Conservation (phyloP, 768 basidiomycete genomes). For the Leccinum longicurvipes region DNA sequence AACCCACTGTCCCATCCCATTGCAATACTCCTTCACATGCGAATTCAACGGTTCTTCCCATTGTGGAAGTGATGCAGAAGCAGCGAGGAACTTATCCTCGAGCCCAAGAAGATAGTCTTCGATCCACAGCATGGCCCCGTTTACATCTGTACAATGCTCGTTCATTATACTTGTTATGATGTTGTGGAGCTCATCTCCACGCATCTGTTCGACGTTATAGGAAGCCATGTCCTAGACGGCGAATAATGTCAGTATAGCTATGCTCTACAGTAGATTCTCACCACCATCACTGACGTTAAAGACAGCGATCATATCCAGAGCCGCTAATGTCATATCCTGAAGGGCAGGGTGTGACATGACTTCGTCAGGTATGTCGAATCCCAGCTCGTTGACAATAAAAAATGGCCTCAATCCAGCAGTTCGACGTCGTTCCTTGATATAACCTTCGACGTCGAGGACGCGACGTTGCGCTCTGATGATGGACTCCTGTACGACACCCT, state of each 20-base stretch:
- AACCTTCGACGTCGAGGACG: not conserved
- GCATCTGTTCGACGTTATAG: not conserved
- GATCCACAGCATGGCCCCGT: not conserved
- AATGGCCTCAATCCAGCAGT: not conserved
- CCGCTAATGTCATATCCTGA: not conserved
- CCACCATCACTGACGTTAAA: not conserved
- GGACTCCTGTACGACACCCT: not conserved
- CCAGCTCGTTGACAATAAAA: not conserved
- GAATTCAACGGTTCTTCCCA: not conserved
- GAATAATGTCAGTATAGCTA: not conserved
- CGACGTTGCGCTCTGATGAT: not conserved
- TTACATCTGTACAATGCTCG: not conserved
- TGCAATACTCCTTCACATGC: not conserved
- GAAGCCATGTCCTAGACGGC: not conserved
- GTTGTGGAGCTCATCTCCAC: not conserved
- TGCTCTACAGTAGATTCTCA: not conserved
- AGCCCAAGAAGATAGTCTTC: not conserved
- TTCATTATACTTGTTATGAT: not conserved
- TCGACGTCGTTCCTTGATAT: not conserved
- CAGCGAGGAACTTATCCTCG: not conserved
- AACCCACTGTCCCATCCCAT: not conserved
- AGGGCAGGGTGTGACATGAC: not conserved
- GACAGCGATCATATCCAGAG: not conserved
- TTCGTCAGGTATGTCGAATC: not conserved
- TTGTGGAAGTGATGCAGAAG: not conserved